Evolutionary conservation across 1,139 yeast genomes (phyloP), one percentile per base, ranked within the genome.

Genomic region (Pichia sp.): DNA sequence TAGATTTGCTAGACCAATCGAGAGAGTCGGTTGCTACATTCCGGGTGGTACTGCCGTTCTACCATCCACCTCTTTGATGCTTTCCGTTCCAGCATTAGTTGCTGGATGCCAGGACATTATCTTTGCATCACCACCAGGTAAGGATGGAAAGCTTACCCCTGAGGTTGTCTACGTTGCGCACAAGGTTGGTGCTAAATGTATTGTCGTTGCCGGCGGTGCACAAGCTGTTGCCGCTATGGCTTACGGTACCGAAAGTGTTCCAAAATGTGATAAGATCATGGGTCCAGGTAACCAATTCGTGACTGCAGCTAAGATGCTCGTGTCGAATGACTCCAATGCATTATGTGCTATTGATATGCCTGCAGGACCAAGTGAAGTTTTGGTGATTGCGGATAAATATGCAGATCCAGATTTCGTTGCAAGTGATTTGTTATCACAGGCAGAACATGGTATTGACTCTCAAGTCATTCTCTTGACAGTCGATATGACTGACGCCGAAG

Each of bases 281-380:
- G 99, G 99, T 35, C 99, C 99, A 17, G 99, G 98, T 42, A 91
- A 91, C 64, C 99, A 91, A 64, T 91, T 93, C 58, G 99, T 91
- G 39, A 91, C 99, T 19, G 98, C 98, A 34, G 99, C 98, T 29
- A 91, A 91, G 67, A 93, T 93, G 98, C 68, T 83, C 57, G 94
- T 93, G 31, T 93, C 88, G 52, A 93, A 93, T 56, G 98, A 91
- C 56, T 85, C 96, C 4, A 83, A 80, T 49, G 97, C 98, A 3
- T 67, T 87, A 50, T 93, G 96, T 55, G 83, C 95, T 23, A 93
- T 91, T 50, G 99, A 91, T 60, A 88, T 91, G 97, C 99, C 99
- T 32, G 99, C 99, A 18, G 99, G 99, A 5, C 99, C 99, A 20
- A 83, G 95, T 37, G 99, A 91, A 63, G 99, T 91, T 13, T 69